Evolutionary conservation across 768 basidiomycete genomes (phyloP).

Genomic region (Russula olivacea): DNA sequence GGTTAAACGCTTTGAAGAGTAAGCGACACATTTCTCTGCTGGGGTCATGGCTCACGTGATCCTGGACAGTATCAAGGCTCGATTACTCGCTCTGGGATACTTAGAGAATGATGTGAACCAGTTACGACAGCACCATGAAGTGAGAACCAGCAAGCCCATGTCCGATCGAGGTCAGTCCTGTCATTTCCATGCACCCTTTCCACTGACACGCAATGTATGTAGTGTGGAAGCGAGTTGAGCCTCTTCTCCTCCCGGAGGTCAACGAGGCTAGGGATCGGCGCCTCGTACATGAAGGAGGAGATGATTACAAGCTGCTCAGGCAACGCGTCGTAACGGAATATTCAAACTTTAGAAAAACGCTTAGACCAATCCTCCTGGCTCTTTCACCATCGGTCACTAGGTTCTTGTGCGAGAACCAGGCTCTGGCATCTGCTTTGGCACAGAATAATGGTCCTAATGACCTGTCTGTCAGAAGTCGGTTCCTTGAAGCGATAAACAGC

Average conservation of each 20-base stretch:
- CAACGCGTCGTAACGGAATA: not conserved
- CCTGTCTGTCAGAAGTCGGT: not conserved
- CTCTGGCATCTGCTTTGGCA: conserved; percentile 6
- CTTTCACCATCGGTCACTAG: conserved; percentile 2
- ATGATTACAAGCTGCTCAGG: not conserved
- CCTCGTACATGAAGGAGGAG: conserved; percentile 4
- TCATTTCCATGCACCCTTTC: not conserved
- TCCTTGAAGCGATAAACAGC: not conserved
- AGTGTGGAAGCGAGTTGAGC: conserved; percentile 16
- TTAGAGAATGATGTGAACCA: conserved; percentile 4
- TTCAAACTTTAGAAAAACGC: not conserved
- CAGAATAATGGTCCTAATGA: not conserved
- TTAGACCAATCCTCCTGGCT: not conserved
- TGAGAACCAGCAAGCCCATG: conserved; percentile 16
- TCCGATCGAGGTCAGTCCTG: conserved; percentile 13
- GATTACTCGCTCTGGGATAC: conserved; percentile 4
- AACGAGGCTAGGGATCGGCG: conserved; percentile 5
- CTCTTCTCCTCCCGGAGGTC: conserved; percentile 2
- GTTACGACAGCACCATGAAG: conserved; percentile 15
- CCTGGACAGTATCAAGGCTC: conserved; percentile 10
- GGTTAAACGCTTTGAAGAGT: conserved; percentile 19
- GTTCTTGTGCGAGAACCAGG: conserved; percentile 6
- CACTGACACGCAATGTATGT: not conserved
- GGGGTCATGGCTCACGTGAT: not conserved
- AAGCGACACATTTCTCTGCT: not conserved